These are phyloP conservation scores for Tricholoma flavovirens DNA, from an alignment of 768 basidiomycete species.

Conservation along the genomic window DNA sequence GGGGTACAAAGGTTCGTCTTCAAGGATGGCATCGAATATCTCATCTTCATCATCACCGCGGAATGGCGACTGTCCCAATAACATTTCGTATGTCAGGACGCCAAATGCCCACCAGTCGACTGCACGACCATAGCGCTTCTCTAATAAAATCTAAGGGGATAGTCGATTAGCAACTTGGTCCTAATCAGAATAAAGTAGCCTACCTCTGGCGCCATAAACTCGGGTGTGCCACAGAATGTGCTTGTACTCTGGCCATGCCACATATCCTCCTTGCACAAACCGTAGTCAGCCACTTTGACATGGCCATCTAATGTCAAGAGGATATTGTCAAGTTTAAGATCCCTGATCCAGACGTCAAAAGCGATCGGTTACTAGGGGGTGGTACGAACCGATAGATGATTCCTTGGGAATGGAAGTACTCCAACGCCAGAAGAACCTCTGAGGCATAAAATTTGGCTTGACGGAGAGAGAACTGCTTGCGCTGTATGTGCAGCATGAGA, in stretches of 20 bases:
- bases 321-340: constrained; percentile 98
- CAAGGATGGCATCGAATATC: constrained; percentile 98
- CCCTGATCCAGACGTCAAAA: constrained; percentile 40
- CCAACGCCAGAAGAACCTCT: constrained; percentile 90
- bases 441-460: constrained; percentile 99
- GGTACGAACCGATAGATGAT: constrained; percentile 90
- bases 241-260: constrained; percentile 94
- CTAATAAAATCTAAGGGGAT: constrained; percentile 78
- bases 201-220: constrained; percentile 99
- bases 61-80: constrained; percentile 98
- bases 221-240: constrained; percentile 98
- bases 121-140: constrained; percentile 96
- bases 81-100: constrained; percentile 97
- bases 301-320: constrained; percentile 94
- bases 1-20: constrained; percentile 97
- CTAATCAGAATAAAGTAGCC: neutral
- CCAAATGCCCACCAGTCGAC: constrained; percentile 99
- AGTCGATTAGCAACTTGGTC: constrained; percentile 4
- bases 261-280: constrained; percentile 99
- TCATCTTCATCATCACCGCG: constrained; percentile 99
- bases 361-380: neutral
- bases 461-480: constrained; percentile 96
- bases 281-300: constrained; percentile 98
- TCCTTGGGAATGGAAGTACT: constrained; percentile 98
- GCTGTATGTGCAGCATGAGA: constrained; percentile 98